phyloP scores from a whole-genome alignment of 2,329 filamentous ascomycete genomes.

The Microdochium bolleyi region DNA sequence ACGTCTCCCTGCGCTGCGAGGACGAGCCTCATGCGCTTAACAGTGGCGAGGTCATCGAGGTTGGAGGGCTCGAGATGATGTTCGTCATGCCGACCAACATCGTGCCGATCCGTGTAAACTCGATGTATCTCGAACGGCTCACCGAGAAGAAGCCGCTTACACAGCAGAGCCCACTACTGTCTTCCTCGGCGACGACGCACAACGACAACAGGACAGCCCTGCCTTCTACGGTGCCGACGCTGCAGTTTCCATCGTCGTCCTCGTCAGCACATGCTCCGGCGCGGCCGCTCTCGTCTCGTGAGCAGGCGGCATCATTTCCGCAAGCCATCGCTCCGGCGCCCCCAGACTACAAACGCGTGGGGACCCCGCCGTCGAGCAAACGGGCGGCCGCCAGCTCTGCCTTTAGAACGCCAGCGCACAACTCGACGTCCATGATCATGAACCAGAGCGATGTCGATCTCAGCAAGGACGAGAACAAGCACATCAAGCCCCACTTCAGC shows the following conservation, averaged over 20 bases:
- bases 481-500: conserved; percentile 92
- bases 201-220: not conserved
- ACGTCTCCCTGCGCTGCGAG: conserved; percentile 59
- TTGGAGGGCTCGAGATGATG: conserved; percentile 95
- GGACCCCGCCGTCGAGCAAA: conserved; percentile 47
- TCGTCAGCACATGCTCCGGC: not conserved
- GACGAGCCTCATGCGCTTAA: conserved; percentile 54
- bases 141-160: conserved; percentile 32
- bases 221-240: not conserved
- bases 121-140: conserved; percentile 61
- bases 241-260: not conserved
- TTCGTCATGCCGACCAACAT: conserved; percentile 83
- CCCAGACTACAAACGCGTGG: conserved; percentile 51
- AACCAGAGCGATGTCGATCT: conserved; percentile 59
- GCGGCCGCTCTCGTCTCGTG: not conserved
- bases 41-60: conserved; percentile 86
- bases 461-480: conserved; percentile 74
- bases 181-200: conserved; percentile 1
- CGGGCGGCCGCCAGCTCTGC: conserved; percentile 20
- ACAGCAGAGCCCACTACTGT: conserved; percentile 9
- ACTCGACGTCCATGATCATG: conserved; percentile 33
- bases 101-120: conserved; percentile 58
- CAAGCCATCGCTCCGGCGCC: conserved; percentile 51
- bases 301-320: conserved; percentile 16
- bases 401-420: conserved; percentile 29